These are phyloP conservation scores for Solanum lycopersicoides DNA, from an alignment of 257 asterid species.

Conservation along the genomic window DNA sequence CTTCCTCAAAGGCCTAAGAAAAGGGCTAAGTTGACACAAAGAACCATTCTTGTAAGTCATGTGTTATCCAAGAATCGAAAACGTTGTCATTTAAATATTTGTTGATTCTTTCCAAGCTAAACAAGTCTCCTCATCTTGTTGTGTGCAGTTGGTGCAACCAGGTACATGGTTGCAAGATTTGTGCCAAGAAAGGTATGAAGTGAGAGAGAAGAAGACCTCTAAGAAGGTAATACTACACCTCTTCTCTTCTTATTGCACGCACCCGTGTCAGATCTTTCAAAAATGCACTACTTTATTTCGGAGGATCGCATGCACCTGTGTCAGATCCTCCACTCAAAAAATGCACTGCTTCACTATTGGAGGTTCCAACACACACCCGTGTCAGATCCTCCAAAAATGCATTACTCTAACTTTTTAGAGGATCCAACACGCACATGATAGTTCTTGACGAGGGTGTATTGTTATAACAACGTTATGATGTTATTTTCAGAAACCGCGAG, in stretches of 20 bases:
- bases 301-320: not conserved
- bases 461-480: not conserved
- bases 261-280: not conserved
- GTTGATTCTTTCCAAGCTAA: not conserved
- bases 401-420: not conserved
- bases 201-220: constrained; percentile 40
- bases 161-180: constrained; percentile 42
- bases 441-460: not conserved
- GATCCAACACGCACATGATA: not conserved
- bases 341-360: not conserved
- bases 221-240: constrained; percentile 22
- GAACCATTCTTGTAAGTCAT: constrained; percentile 22
- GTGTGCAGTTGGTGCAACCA: constrained; percentile 33
- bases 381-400: not conserved
- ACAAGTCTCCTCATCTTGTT: not conserved
- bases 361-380: not conserved
- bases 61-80: not conserved
- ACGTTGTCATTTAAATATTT: not conserved
- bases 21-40: constrained; percentile 30
- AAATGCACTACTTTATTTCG: not conserved
- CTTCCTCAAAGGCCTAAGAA: constrained; percentile 47
- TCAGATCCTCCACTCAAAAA: not conserved
- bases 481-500: constrained; percentile 25
- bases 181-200: constrained; percentile 46
- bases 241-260: not conserved